A percentile compares a stretch with the other conserved stretches of the same genome.
phyloP scores from a whole-genome alignment of 768 basidiomycete species.

The Hericium erinaceus region DNA sequence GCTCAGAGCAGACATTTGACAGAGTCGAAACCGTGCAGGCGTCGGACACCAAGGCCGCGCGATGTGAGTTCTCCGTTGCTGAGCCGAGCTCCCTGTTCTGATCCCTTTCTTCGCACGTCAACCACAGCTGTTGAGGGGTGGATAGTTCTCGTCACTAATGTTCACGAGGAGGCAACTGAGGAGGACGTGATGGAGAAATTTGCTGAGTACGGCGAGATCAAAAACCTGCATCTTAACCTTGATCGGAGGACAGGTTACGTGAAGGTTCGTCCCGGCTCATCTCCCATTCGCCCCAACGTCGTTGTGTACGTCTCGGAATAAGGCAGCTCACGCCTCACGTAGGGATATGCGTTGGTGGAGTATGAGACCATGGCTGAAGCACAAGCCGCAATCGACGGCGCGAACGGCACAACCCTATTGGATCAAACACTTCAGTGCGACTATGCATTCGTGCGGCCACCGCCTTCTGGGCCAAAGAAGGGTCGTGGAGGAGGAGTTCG shows the following conservation, averaged over 20 bases:
- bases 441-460: slow-evolving; percentile 85
- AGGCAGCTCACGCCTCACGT: not conserved
- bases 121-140: slow-evolving; percentile 90
- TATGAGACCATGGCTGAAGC: slow-evolving; percentile 95
- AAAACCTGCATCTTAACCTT: slow-evolving; percentile 94
- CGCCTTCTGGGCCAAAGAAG: slow-evolving; percentile 74
- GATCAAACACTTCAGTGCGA: slow-evolving; percentile 87
- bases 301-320: not conserved
- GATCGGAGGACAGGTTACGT: slow-evolving; percentile 98
- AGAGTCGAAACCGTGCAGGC: slow-evolving; percentile 55
- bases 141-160: slow-evolving; percentile 94
- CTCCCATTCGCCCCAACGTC: not conserved
- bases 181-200: slow-evolving; percentile 97
- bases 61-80: slow-evolving; percentile 50
- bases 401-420: slow-evolving; percentile 71
- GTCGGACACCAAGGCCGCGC: slow-evolving; percentile 71
- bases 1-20: slow-evolving; percentile 69
- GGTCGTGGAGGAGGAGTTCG: slow-evolving; percentile 56
- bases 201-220: slow-evolving; percentile 93
- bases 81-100: slow-evolving; percentile 8
- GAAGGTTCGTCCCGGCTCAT: slow-evolving; percentile 54
- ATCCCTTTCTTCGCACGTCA: slow-evolving; percentile 5
- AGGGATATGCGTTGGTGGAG: slow-evolving; percentile 98
- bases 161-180: slow-evolving; percentile 97
- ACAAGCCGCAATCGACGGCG: slow-evolving; percentile 86